phyloP scores from a whole-genome alignment of 768 basidiomycete species.

The Boletus subparvulus region DNA sequence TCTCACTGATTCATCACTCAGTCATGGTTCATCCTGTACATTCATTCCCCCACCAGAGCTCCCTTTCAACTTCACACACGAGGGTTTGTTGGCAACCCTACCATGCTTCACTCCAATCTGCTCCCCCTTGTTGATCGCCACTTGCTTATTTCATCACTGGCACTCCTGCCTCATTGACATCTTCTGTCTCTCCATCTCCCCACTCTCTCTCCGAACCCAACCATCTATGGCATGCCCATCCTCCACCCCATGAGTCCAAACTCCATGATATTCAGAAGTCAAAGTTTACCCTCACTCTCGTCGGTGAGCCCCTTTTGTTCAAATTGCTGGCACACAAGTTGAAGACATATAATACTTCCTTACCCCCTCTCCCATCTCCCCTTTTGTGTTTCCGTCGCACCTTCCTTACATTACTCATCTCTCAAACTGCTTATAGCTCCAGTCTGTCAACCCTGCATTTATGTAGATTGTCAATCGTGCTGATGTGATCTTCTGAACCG shows the following conservation, averaged over 20 bases:
- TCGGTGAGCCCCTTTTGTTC: slow-evolving; percentile 51
- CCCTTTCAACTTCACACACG: too few relatives aligned
- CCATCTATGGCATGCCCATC: slow-evolving; percentile 30
- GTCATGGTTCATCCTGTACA: neutral
- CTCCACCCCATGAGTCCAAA: slow-evolving; percentile 34
- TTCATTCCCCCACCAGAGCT: too few relatives aligned
- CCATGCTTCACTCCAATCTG: slow-evolving; percentile 41
- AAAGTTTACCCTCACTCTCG: slow-evolving; percentile 65
- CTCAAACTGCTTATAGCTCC: slow-evolving; percentile 17
- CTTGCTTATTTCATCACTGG: slow-evolving; percentile 48
- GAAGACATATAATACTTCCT: slow-evolving; percentile 15
- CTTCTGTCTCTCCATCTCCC: slow-evolving; percentile 43
- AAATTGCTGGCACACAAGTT: slow-evolving; percentile 24
- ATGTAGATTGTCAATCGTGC: too few relatives aligned
- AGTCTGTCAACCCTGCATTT: too few relatives aligned
- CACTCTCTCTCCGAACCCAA: slow-evolving; percentile 32
- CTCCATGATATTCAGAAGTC: slow-evolving; percentile 51
- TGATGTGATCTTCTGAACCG: too few relatives aligned
- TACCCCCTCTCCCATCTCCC: slow-evolving; percentile 61
- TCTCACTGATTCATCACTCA: slow-evolving; percentile 6
- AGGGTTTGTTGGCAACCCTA: slow-evolving; percentile 21
- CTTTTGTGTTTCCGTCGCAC: slow-evolving; percentile 85
- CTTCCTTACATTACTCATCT: slow-evolving; percentile 83
- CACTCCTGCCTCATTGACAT: slow-evolving; percentile 54
- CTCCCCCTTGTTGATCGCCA: slow-evolving; percentile 31